These are phyloP conservation scores for Cladosporium austrohemisphaericum DNA, from an alignment of 2,329 filamentous ascomycete genomes.

Conservation along the genomic window DNA sequence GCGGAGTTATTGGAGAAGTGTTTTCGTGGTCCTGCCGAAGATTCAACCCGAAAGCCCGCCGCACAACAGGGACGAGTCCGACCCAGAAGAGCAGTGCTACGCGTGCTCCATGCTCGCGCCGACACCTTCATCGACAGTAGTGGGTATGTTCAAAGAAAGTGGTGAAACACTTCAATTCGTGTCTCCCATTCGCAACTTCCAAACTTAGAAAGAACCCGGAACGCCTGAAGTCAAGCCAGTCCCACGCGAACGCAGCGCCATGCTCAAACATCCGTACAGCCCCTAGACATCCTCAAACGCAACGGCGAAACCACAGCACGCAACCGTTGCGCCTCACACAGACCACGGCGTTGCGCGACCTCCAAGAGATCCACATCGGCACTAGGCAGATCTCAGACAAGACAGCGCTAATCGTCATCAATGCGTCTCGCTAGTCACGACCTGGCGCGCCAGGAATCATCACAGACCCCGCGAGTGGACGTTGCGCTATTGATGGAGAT, in stretches of 20 bases:
- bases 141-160: background rate
- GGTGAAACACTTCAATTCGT: too few species aligned
- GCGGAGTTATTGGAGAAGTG: background rate
- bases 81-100: background rate
- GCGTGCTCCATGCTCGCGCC: slow-evolving; percentile 4
- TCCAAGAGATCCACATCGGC: too few species aligned
- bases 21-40: background rate
- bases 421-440: too few species aligned
- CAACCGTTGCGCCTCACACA: slow-evolving; percentile 2
- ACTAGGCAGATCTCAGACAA: too few species aligned
- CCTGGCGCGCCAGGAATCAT: too few species aligned
- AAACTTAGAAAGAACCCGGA: too few species aligned
- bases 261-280: background rate
- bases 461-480: too few species aligned
- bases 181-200: too few species aligned
- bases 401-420: too few species aligned
- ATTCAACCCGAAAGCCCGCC: background rate
- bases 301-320: background rate
- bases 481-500: too few species aligned
- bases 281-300: background rate
- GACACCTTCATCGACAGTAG: slow-evolving; percentile 6
- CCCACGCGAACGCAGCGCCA: background rate
- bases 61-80: background rate
- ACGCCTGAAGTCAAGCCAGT: background rate
- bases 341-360: too few species aligned